Conservation (phyloP, 176 grass and related monocot genomes). For the Dendrocalamus sinicus region DNA sequence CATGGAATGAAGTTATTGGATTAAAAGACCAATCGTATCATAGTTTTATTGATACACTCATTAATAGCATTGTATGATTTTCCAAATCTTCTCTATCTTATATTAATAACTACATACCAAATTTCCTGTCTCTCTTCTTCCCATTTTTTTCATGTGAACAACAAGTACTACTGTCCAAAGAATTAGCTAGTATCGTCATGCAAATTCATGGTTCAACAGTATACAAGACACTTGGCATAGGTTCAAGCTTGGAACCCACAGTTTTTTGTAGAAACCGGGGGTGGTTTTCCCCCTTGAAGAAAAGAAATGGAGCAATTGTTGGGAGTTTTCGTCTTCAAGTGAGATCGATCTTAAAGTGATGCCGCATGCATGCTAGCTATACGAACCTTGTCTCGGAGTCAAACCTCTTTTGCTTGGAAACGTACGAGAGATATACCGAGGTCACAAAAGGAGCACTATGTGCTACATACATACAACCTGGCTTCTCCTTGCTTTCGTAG, state of each 20-base stretch:
- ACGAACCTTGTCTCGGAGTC: background rate
- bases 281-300: background rate
- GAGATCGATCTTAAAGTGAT: background rate
- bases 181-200: background rate
- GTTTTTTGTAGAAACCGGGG: background rate
- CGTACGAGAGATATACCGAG: background rate
- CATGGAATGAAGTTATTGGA: background rate
- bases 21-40: background rate
- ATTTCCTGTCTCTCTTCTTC: background rate
- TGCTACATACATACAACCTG: background rate
- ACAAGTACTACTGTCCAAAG: too few relatives aligned
- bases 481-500: background rate
- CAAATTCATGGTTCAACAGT: background rate
- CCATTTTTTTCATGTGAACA: background rate
- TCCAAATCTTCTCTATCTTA: background rate
- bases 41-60: background rate
- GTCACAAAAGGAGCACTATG: background rate
- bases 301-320: background rate
- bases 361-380: background rate
- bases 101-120: too few relatives aligned
- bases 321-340: background rate
- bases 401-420: background rate
- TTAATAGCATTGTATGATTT: background rate
- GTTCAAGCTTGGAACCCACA: background rate
- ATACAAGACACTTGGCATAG: background rate